Conservation (phyloP, 805 yeast genomes). For the Yarrowia sp. region DNA sequence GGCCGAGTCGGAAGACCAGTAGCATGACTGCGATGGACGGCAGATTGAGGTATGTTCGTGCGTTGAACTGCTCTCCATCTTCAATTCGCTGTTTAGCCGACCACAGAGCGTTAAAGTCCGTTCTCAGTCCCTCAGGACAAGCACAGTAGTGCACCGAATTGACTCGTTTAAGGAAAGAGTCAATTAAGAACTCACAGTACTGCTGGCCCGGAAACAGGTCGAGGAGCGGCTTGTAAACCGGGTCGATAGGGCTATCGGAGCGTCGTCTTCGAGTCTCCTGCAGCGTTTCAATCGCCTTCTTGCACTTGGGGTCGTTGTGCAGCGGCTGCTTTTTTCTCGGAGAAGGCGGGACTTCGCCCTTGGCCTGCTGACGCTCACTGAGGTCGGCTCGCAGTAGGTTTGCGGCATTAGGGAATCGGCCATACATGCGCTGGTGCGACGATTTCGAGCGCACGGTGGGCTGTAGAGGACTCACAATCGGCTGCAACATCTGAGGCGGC, state of each 20-base stretch:
- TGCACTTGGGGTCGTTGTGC: slow-evolving; percentile 6
- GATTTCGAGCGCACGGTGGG: slow-evolving; percentile 4
- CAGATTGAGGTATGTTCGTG: slow-evolving; percentile 19
- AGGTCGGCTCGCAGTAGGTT: slow-evolving; percentile 5
- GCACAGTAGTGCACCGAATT: slow-evolving; percentile 18
- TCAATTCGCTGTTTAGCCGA: slow-evolving; percentile 23
- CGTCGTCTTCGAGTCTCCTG: background rate
- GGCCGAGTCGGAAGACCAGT: slow-evolving; percentile 15
- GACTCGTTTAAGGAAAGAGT: slow-evolving; percentile 15
- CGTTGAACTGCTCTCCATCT: slow-evolving; percentile 18
- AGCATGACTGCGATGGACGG: slow-evolving; percentile 17
- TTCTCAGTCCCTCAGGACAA: slow-evolving; percentile 6
- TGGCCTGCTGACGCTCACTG: background rate
- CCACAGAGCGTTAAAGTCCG: slow-evolving; percentile 26
- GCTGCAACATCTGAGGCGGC: slow-evolving; percentile 3
- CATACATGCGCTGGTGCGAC: slow-evolving; percentile 17
- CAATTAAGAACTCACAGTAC: slow-evolving; percentile 25
- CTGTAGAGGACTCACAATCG: slow-evolving; percentile 4
- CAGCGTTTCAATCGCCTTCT: slow-evolving; percentile 8
- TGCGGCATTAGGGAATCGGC: slow-evolving; percentile 23
- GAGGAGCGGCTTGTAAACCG: slow-evolving; percentile 20
- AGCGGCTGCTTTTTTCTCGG: slow-evolving; percentile 6
- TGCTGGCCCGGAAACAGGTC: slow-evolving; percentile 25
- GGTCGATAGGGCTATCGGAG: slow-evolving; percentile 9
- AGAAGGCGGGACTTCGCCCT: background rate